Conservation (phyloP, 164 flowering plant species). For the Stephania yunnanensis region DNA sequence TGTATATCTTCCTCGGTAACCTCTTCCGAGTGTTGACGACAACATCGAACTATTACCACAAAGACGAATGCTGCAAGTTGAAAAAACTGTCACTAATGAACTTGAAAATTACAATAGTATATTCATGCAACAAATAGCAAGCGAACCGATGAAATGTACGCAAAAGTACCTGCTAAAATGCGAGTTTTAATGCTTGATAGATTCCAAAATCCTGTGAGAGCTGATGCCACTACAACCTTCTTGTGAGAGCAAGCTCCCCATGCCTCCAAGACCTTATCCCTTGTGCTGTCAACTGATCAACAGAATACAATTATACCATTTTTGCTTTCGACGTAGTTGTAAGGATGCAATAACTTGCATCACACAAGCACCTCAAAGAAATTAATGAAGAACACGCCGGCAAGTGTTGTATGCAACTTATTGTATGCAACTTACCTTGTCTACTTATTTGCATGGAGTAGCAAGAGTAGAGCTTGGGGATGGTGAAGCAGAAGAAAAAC, state of each 20-base stretch:
- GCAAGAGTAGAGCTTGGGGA: slow-evolving; percentile 65
- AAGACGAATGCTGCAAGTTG: slow-evolving; percentile 59
- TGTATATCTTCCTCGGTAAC: slow-evolving; percentile 18
- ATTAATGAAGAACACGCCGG: not conserved
- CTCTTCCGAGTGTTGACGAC: slow-evolving; percentile 34
- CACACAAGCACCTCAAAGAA: not conserved
- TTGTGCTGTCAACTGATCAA: slow-evolving; percentile 44
- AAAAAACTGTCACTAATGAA: not conserved
- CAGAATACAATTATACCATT: slow-evolving; percentile 7
- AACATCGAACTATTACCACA: slow-evolving; percentile 52
- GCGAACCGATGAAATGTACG: not conserved
- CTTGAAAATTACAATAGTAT: not conserved
- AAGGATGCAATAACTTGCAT: not conserved
- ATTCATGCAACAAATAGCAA: not conserved
- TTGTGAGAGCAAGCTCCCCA: slow-evolving; percentile 44
- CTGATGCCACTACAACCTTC: slow-evolving; percentile 35
- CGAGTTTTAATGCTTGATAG: slow-evolving; percentile 30
- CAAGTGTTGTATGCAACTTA: slow-evolving; percentile 16
- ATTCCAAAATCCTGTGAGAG: slow-evolving; percentile 38
- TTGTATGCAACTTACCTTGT: slow-evolving; percentile 41
- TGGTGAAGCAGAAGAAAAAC: slow-evolving; percentile 66
- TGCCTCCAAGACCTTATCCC: slow-evolving; percentile 27
- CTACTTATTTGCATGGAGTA: slow-evolving; percentile 46
- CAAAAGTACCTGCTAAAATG: slow-evolving; percentile 30
- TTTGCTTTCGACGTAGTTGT: not conserved